Evolutionary conservation across 148 eudicot genomes (phyloP), one percentile per base, ranked within the genome.

Genomic region (Salicornia ramosissima): DNA sequence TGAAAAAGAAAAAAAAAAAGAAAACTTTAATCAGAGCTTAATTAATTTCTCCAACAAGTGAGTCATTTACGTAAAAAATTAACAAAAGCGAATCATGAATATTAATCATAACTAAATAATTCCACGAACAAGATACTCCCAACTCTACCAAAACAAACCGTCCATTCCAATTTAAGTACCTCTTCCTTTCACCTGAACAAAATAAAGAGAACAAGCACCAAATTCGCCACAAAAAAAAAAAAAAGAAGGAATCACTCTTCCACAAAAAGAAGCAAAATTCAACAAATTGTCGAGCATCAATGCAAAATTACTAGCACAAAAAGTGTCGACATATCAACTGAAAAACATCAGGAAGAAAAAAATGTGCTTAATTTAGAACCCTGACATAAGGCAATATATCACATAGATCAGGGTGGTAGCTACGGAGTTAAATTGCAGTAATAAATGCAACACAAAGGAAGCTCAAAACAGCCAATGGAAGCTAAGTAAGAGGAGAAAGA

Each of bases 291-390:
- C 54, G 46, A 14, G 30, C 64, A 51, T 63, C 31, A 65, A 64
- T 65, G 57, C 78, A 68, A 65, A 31, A 56, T n/a, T 64, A 55
- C 50, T 59, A 59, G 50, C 45, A 52, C 45, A 55, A 43, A 36
- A 69, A 15, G 26, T 25, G 18, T 26, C 3, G 25, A 56, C 24
- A 51, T 19, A 36, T 9, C 6, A 36, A 22, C 30, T 40, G 5
- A 24, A 16, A 42, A 36, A 15, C 21, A 67, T 25, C 29, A 71
- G 6, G n/a, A 53, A 2, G 2, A 6, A 36, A 53, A 12, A 52
- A 39, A 72, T 47, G 57, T 10, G 22, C 46, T 49, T 47, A n/a
- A 40, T 13, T 24, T 11, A 33, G 8, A 64, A 39, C 53, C 69
- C 64, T 56, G 66, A 25, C 13, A 34, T 12, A 30, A 69, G 26